Evolutionary conservation across 805 yeast genomes (phyloP).

Genomic region (Metschnikowia lunata): DNA sequence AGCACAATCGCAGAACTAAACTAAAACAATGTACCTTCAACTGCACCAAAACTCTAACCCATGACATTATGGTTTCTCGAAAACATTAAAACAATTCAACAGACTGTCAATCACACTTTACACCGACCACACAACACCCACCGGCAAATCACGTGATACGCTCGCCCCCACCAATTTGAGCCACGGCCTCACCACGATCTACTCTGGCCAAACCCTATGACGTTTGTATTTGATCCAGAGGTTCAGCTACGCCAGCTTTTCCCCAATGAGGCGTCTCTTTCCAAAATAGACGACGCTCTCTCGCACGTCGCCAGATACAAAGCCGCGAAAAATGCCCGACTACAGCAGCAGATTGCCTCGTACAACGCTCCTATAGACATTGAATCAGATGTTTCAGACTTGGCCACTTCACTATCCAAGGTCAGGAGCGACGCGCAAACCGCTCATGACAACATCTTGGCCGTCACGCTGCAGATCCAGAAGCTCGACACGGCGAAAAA

Average conservation of each 20-base stretch:
- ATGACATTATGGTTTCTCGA: too few relatives aligned
- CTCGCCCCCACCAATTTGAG: background rate
- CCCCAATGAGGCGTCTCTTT: conserved; percentile 14
- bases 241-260: conserved; percentile 15
- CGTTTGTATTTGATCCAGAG: conserved; percentile 17
- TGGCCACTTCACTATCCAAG: conserved; percentile 43
- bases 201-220: conserved; percentile 6
- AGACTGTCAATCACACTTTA: too few relatives aligned
- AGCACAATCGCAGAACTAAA: too few relatives aligned
- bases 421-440: conserved; percentile 46
- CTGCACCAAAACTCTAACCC: too few relatives aligned
- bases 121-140: too few relatives aligned
- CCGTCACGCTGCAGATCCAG: conserved; percentile 74
- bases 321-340: conserved; percentile 42
- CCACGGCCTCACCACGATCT: background rate
- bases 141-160: background rate
- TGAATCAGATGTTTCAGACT: conserved; percentile 31
- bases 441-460: conserved; percentile 60
- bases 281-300: conserved; percentile 12
- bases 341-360: conserved; percentile 33
- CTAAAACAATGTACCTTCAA: too few relatives aligned
- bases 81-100: too few relatives aligned
- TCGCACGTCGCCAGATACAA: conserved; percentile 31
- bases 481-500: conserved; percentile 75
- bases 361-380: conserved; percentile 26